Evolutionary conservation across 2,329 filamentous ascomycete genomes (phyloP), one percentile per base, ranked within the genome.

Genomic region (Penicillium sp.): DNA sequence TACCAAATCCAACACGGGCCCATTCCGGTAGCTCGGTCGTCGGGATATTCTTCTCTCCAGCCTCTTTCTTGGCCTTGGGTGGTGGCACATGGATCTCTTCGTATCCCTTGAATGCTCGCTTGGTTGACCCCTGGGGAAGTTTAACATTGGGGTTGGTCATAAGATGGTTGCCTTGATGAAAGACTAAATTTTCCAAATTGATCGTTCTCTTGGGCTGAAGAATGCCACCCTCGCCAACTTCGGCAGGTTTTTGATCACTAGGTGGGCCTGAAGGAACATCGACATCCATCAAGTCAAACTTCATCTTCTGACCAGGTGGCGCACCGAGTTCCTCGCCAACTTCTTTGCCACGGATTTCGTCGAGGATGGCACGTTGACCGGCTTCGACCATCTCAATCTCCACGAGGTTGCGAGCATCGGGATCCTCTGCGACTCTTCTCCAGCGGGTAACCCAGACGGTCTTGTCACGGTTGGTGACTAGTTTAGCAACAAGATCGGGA

Each of bases 91-190:
- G 94, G 56, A 97, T 97, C 71, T 99, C 94, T 74, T 99, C 94
- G 65, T 97, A 99, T 34, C 94, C 94, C 75, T 99, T 99, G 78
- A 97, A 97, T 0, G 90, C 91, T 46, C 92, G 85, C 74, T 97
- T 97, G 0, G 90, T 97, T 2, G 94, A 96, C 11, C 94, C 94
- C 71, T 96, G 91, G 0, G 94, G 94, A 20, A 99, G 82, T 61
- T 89, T 89, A 45, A 99, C 94, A 70, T 92, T 97, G 7, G 92
- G 89, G 67, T 99, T 99, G n/a, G 94, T 97, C 93, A 97, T 99
- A 42, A 99, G 82, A 78, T 99, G 94, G 68, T 97, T 99, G 51
- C 94, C 94, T 75, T 97, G 93, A 66, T 97, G 94, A 71, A 99
- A 99, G 38, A 97, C 84, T 34, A 99, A 84, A 67, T 97, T 97